Percentiles rank a stretch among this genome's conserved stretches.
Evolutionary conservation across 1,284 basidiomycete genomes (phyloP).

Genomic region (Austropuccinia psidii): DNA sequence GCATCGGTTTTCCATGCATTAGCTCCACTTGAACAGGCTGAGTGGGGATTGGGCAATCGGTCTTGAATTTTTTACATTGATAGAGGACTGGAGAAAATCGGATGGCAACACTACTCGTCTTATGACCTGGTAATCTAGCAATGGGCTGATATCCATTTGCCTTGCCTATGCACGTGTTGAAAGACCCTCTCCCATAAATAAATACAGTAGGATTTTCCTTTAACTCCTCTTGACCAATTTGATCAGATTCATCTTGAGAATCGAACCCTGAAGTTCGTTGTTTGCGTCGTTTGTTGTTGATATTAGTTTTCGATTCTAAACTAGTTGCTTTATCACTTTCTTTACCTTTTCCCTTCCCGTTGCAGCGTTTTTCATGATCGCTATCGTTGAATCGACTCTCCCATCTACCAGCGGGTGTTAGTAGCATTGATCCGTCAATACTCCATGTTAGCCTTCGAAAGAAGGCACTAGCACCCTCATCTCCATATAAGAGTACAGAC

Average conservation of each 20-base stretch:
- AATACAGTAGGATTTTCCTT: constrained; percentile 65
- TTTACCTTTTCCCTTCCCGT: constrained; percentile 37
- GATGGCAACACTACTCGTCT: constrained; percentile 87
- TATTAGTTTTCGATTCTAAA: constrained; percentile 56
- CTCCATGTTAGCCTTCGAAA: constrained; percentile 89
- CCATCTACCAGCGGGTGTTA: constrained; percentile 93
- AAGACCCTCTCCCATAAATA: constrained; percentile 89
- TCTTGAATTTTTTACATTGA: constrained; percentile 41
- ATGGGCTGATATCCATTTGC: constrained; percentile 61
- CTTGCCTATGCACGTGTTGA: constrained; percentile 52
- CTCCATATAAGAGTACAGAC: constrained; percentile 68
- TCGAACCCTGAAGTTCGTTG: constrained; percentile 35
- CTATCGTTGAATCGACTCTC: constrained; percentile 63
- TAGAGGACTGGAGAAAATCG: constrained; percentile 89
- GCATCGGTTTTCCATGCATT: constrained; percentile 59
- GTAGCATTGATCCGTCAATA: constrained; percentile 81
- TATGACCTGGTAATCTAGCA: constrained; percentile 90
- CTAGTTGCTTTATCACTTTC: constrained; percentile 45
- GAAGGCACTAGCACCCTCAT: constrained; percentile 91
- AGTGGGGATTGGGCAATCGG: constrained; percentile 42
- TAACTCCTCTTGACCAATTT: background rate
- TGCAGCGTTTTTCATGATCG: constrained; percentile 17
- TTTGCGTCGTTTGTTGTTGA: constrained; percentile 43
- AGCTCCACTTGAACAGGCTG: constrained; percentile 62
- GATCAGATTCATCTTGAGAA: constrained; percentile 42